Base-by-base conservation (phyloP, 768 basidiomycete species). In the Pulveroboletus sp. region DNA sequence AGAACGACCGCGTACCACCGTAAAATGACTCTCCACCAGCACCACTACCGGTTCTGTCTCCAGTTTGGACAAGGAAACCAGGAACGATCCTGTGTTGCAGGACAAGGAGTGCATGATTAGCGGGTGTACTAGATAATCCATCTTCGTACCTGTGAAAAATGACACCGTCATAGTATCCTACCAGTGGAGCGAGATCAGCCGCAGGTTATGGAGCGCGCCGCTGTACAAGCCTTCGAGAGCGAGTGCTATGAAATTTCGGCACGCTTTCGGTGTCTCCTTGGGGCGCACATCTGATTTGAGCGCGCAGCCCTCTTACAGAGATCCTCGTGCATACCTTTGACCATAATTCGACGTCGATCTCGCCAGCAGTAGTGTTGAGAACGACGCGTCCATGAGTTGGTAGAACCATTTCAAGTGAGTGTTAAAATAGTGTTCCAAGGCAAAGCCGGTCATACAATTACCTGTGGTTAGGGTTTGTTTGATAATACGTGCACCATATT, bases 121-220 rank as follows among this genome's bases (percentile, higher is more conserved):
- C 8, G 50, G 8, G n/a, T 9, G 32, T 33, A 39, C 18, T 17
- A 9, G n/a, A n/a, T 18, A 30, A 14, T 27, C 5, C 7, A 15
- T 15, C 6, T 8, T n/a, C 69, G 21, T 61, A 89, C 88, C 94
- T 81, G 69, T 96, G 93, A 58, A 97, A 97, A 41, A 95, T 89
- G 47, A 93, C 86, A 31, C 89, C 89, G 52, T 98, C 95, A 70
- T 97, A 98, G 68, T 96, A 97, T 8, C 95, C 93, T 94, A 60
- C 10, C 47, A 10, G 39, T 15, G 8, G 15, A 47, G 27, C 26
- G 33, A 51, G 45, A 52, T 58, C 17, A 54, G 56, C 30, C 18
- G 41, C 40, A 43, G 3, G 40, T 24, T 26, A 38, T 31, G 38
- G 32, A 38, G 24, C 11, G 27, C 10, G 28, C 53, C 39, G 43